Conservation (phyloP, 306 rosid genomes). For the Trichosanthes cucumerina region DNA sequence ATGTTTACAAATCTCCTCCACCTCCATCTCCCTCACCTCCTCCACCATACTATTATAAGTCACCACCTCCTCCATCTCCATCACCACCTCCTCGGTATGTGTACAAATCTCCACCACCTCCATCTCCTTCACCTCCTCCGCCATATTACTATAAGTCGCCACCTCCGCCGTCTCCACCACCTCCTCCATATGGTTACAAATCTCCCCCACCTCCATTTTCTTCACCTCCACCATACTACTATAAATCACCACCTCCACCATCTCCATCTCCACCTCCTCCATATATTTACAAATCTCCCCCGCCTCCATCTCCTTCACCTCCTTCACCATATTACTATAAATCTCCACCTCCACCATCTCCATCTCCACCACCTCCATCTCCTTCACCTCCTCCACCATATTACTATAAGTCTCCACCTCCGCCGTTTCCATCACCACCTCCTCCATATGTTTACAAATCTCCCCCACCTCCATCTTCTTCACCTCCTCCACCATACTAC, state of each 20-base stretch:
- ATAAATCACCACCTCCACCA: background rate
- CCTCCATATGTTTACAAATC: background rate
- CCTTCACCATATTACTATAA: background rate
- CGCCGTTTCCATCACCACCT: background rate
- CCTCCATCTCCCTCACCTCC: background rate
- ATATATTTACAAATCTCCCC: background rate
- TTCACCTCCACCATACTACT: background rate
- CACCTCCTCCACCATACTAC: background rate
- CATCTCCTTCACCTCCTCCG: background rate
- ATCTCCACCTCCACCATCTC: background rate
- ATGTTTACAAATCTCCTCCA: background rate
- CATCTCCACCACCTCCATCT: background rate
- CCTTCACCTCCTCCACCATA: background rate
- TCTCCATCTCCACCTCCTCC: background rate
- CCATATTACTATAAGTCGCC: background rate
- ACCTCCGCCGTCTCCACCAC: background rate
- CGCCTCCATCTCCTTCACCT: background rate
- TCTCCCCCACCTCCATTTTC: background rate
- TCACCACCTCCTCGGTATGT: background rate
- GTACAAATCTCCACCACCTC: background rate
- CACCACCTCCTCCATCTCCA: background rate
- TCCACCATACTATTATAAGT: background rate
- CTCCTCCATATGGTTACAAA: background rate
- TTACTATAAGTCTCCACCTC: background rate
- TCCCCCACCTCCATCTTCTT: background rate